Conservation (phyloP, 305 asterid genomes). For the Rubia occidens region DNA sequence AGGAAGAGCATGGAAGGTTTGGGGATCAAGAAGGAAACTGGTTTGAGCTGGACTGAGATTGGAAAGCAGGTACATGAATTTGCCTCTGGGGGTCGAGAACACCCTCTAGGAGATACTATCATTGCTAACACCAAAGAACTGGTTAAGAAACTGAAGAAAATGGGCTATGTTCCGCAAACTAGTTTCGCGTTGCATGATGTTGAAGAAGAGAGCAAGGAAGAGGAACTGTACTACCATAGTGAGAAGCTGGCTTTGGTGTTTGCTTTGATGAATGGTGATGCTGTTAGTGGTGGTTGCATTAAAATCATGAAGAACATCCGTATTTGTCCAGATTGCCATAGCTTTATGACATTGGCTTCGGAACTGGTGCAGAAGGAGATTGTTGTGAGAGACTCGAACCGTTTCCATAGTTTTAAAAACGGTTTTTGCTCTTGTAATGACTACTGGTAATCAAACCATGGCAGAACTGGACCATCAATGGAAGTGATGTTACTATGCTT, state of each 20-base stretch:
- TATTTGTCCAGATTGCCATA: slow-evolving; percentile 67
- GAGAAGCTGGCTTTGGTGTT: slow-evolving; percentile 68
- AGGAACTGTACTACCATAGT: slow-evolving; percentile 64
- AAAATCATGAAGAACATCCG: slow-evolving; percentile 61
- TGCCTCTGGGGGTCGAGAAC: slow-evolving; percentile 55
- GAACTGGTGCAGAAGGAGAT: slow-evolving; percentile 37
- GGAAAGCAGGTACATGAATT: slow-evolving; percentile 54
- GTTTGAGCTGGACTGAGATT: slow-evolving; percentile 73
- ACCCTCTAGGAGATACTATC: slow-evolving; percentile 47
- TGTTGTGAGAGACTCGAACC: slow-evolving; percentile 58
- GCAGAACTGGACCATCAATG: neutral
- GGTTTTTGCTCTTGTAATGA: slow-evolving; percentile 69
- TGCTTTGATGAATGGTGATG: slow-evolving; percentile 38
- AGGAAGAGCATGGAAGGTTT: slow-evolving; percentile 46
- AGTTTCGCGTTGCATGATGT: slow-evolving; percentile 46
- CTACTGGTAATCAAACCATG: slow-evolving; percentile 35
- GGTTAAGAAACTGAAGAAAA: slow-evolving; percentile 35
- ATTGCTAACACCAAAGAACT: slow-evolving; percentile 33
- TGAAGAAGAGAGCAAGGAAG: slow-evolving; percentile 84
- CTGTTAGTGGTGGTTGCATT: slow-evolving; percentile 24
- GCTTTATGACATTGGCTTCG: slow-evolving; percentile 55
- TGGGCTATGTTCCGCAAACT: slow-evolving; percentile 58
- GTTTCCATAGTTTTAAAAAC: slow-evolving; percentile 59
- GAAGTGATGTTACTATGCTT: neutral
- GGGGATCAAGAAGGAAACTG: slow-evolving; percentile 61